Percentiles rank a stretch among this genome's conserved stretches.
Evolutionary conservation across 2,329 filamentous ascomycete genomes (phyloP).

Genomic region (Escovopsis sp.): DNA sequence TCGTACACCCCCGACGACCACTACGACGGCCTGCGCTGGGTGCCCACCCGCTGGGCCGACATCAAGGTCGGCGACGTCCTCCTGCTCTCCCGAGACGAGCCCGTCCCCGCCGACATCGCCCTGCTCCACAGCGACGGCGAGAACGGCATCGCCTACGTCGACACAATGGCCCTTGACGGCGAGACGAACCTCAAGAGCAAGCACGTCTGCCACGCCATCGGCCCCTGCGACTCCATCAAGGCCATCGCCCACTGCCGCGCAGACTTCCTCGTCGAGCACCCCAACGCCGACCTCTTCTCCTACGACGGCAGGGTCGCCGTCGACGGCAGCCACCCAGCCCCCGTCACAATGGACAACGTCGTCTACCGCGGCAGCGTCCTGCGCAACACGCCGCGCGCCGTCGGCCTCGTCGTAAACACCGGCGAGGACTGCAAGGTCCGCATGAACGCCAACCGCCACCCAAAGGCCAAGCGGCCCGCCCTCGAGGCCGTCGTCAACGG

Average conservation of each 20-base stretch:
- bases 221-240: slow-evolving; percentile 39
- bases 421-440: slow-evolving; percentile 86
- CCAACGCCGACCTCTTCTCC: slow-evolving; percentile 62
- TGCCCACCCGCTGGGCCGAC: slow-evolving; percentile 27
- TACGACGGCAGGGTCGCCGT: slow-evolving; percentile 57
- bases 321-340: slow-evolving; percentile 22
- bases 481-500: slow-evolving; percentile 65
- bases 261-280: slow-evolving; percentile 59
- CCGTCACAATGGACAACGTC: slow-evolving; percentile 68
- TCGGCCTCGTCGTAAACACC: slow-evolving; percentile 75
- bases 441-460: slow-evolving; percentile 84
- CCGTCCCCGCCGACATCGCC: slow-evolving; percentile 69
- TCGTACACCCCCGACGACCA: slow-evolving; percentile 29
- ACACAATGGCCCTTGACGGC: slow-evolving; percentile 73
- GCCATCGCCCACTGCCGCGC: slow-evolving; percentile 41
- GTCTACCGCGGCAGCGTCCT: slow-evolving; percentile 76
- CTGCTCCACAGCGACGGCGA: slow-evolving; percentile 64
- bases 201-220: slow-evolving; percentile 47
- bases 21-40: slow-evolving; percentile 44
- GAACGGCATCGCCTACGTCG: slow-evolving; percentile 67
- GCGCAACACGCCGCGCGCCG: slow-evolving; percentile 59
- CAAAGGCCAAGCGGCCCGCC: slow-evolving; percentile 66
- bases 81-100: slow-evolving; percentile 50
- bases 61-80: slow-evolving; percentile 36
- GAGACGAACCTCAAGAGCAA: slow-evolving; percentile 74